A percentile compares a stretch with the other conserved stretches of the same genome.
phyloP scores from a whole-genome alignment of 2,329 filamentous ascomycete genomes.

The Xylariales sp. region DNA sequence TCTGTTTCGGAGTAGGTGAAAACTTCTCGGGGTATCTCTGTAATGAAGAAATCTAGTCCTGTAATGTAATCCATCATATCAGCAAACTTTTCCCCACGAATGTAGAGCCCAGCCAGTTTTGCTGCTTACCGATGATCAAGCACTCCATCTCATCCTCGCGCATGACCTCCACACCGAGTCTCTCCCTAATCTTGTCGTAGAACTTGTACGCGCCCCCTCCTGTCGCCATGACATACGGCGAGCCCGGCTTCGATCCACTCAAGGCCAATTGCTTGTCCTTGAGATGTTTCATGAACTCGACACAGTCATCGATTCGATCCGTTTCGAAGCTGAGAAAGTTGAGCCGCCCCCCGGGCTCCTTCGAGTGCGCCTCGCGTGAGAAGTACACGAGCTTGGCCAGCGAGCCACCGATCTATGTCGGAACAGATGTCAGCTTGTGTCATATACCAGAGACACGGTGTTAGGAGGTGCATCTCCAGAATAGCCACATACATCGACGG shows the following conservation, averaged over 20 bases:
- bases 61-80: constrained; percentile 2
- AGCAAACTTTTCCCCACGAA: neutral
- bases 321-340: constrained; percentile 98
- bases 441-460: no score
- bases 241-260: constrained; percentile 66
- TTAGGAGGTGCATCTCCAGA: no score
- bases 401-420: constrained; percentile 79
- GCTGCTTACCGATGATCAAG: constrained; percentile 75
- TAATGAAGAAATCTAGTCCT: constrained; percentile 98
- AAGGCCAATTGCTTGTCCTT: constrained; percentile 75
- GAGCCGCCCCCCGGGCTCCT: constrained; percentile 78
- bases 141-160: constrained; percentile 99
- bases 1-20: constrained; percentile 92
- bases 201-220: constrained; percentile 96
- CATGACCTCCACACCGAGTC: constrained; percentile 80
- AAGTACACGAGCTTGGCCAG: constrained; percentile 97
- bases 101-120: no score
- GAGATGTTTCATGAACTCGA: constrained; percentile 83
- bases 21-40: constrained; percentile 92
- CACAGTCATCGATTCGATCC: constrained; percentile 86
- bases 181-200: constrained; percentile 83
- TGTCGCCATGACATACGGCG: constrained; percentile 90
- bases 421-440: constrained; percentile 7
- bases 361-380: constrained; percentile 76
- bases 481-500: constrained; percentile 71